Conservation (phyloP, 2,329 filamentous ascomycete species). For the Catunica adiposa region DNA sequence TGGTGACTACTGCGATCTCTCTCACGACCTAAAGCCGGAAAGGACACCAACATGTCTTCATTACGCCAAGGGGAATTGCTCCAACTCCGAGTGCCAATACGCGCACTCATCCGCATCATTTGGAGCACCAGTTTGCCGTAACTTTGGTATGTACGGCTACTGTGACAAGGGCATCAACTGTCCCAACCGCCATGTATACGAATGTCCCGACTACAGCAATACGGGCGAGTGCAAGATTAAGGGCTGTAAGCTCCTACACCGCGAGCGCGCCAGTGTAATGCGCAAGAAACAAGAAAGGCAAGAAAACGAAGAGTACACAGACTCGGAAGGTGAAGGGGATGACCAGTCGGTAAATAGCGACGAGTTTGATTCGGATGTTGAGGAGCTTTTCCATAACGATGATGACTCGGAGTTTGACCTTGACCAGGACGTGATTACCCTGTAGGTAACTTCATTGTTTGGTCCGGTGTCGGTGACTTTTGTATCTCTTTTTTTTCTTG, state of each 20-base stretch:
- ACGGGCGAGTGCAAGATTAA: constrained; percentile 65
- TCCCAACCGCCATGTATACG: constrained; percentile 69
- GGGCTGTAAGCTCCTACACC: constrained; percentile 72
- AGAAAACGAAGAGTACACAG: constrained; percentile 36
- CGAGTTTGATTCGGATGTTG: constrained; percentile 64
- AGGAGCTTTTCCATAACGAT: constrained; percentile 44
- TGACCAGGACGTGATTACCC: constrained; percentile 13
- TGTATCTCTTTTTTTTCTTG: background rate
- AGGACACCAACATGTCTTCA: constrained; percentile 80
- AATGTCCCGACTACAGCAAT: constrained; percentile 93
- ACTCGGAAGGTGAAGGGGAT: constrained; percentile 69
- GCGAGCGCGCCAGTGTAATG: constrained; percentile 67
- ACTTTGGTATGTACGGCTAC: constrained; percentile 75
- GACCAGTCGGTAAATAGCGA: constrained; percentile 57
- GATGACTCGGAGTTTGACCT: constrained; percentile 21
- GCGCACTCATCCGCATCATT: constrained; percentile 66
- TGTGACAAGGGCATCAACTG: constrained; percentile 70
- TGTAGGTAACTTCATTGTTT: constrained; percentile 11
- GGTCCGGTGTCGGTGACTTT: background rate
- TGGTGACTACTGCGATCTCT: constrained; percentile 73
- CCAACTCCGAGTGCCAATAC: constrained; percentile 73
- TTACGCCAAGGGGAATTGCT: constrained; percentile 78
- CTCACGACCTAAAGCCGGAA: constrained; percentile 69
- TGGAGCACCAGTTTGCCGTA: constrained; percentile 61
- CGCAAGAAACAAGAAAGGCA: constrained; percentile 43